Evolutionary conservation across 164 flowering plant genomes (phyloP).

Genomic region (Tetrastigma voinierianum): DNA sequence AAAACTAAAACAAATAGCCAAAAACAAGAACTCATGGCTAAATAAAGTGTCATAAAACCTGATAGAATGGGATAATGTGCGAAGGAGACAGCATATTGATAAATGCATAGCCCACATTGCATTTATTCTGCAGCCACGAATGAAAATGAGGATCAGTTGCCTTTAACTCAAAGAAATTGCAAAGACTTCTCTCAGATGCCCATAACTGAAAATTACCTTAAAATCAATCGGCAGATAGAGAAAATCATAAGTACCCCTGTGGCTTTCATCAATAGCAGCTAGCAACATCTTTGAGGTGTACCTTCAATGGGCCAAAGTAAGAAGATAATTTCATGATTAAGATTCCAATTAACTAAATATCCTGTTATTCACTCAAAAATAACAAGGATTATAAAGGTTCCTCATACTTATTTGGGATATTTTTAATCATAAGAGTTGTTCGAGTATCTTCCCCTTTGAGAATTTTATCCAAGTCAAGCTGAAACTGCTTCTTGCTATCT

Average conservation of each 20-base stretch:
- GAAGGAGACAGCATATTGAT: slow-evolving; percentile 92
- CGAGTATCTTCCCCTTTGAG: slow-evolving; percentile 72
- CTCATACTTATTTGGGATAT: slow-evolving; percentile 91
- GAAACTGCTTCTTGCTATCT: slow-evolving; percentile 80
- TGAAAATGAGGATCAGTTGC: slow-evolving; percentile 15
- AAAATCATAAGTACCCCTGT: slow-evolving; percentile 83
- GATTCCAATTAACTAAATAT: not conserved
- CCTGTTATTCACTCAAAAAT: not conserved
- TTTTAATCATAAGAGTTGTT: slow-evolving; percentile 94
- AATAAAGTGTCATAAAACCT: slow-evolving; percentile 42
- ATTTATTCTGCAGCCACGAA: slow-evolving; percentile 78
- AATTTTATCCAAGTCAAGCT: slow-evolving; percentile 90
- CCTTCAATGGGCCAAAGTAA: slow-evolving; percentile 25
- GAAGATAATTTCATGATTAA: not conserved
- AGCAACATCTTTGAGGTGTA: slow-evolving; percentile 93
- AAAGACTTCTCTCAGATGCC: not conserved
- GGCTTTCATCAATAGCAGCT: slow-evolving; percentile 82
- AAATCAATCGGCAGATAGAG: slow-evolving; percentile 97
- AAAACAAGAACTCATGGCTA: not conserved
- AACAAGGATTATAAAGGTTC: not conserved
- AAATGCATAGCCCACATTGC: slow-evolving; percentile 98
- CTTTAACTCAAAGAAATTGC: slow-evolving; percentile 4
- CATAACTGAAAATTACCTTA: slow-evolving; percentile 50
- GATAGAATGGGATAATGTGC: slow-evolving; percentile 74
- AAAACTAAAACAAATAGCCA: not conserved